Percentiles rank a stretch among this genome's conserved stretches.
Conservation (phyloP, 2,329 filamentous ascomycete species). For the Aspergillus proliferans region DNA sequence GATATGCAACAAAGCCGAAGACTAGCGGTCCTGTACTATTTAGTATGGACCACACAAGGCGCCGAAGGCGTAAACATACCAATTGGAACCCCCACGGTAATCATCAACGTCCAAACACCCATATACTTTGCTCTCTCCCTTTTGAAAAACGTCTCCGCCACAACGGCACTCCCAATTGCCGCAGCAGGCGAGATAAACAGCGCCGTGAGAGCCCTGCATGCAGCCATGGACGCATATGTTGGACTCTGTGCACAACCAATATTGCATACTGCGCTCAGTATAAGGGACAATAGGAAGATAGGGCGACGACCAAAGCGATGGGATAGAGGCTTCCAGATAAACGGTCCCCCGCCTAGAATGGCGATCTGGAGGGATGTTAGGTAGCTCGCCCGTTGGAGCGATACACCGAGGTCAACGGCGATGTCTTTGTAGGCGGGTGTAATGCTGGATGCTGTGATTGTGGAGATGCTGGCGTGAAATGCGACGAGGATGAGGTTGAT, state of each 20-base stretch:
- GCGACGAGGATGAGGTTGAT: conserved; percentile 35
- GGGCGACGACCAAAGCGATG: conserved; percentile 1
- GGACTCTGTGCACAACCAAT: conserved; percentile 49
- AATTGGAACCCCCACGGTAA: conserved; percentile 45
- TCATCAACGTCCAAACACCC: conserved; percentile 52
- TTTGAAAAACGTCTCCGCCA: conserved; percentile 54
- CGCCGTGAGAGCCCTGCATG: conserved; percentile 46
- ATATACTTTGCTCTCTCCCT: conserved; percentile 50
- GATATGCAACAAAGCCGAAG: conserved; percentile 44
- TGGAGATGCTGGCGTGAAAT: conserved; percentile 54
- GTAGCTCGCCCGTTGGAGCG: conserved; percentile 46
- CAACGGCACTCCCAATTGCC: conserved; percentile 52
- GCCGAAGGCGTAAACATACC: background rate
- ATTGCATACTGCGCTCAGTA: conserved; percentile 28
- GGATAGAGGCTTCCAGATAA: conserved; percentile 1
- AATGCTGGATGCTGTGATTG: conserved; percentile 51
- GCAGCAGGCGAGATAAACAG: conserved; percentile 53
- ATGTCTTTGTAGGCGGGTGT: conserved; percentile 51
- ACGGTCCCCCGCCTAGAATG: conserved; percentile 44
- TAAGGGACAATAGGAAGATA: conserved; percentile 1
- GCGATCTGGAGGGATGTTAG: conserved; percentile 52
- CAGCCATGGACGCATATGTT: conserved; percentile 45
- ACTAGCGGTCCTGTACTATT: conserved; percentile 29
- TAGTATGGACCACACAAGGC: background rate
- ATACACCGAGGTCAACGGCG: conserved; percentile 44